These are phyloP conservation scores for Lactifluus volemus DNA, from an alignment of 768 basidiomycete species.

Conservation along the genomic window DNA sequence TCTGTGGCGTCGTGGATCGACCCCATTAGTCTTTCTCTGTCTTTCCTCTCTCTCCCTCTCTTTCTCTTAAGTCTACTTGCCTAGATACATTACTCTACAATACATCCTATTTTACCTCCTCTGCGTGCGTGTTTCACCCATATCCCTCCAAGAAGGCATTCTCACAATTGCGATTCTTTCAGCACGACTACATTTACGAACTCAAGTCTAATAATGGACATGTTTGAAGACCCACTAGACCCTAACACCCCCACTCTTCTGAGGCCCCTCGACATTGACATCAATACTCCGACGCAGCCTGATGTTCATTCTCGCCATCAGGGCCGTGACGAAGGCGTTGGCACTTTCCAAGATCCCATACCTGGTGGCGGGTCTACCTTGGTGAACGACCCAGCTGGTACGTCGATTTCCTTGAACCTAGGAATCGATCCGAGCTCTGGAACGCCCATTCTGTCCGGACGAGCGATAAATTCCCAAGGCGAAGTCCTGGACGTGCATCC, in stretches of 20 bases:
- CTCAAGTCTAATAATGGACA: neutral
- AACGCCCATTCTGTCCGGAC: constrained; percentile 11
- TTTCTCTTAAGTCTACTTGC: neutral
- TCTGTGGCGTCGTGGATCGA: constrained; percentile 17
- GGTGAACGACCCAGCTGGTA: constrained; percentile 4
- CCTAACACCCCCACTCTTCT: neutral
- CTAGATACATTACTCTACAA: neutral
- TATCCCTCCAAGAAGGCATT: too few species aligned
- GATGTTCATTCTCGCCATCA: neutral
- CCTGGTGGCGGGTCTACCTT: constrained; percentile 8
- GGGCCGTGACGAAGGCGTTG: neutral
- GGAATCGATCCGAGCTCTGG: constrained; percentile 7
- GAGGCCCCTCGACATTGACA: neutral
- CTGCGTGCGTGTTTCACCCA: neutral
- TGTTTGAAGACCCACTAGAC: neutral
- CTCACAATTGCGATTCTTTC: neutral
- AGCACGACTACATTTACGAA: neutral
- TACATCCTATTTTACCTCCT: neutral
- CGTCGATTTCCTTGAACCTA: constrained; percentile 9
- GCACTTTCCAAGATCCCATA: neutral
- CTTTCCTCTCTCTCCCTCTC: neutral
- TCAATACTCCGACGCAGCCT: neutral
- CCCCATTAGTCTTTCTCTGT: neutral
- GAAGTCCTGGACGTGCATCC: constrained; percentile 6
- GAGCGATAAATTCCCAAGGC: constrained; percentile 1